phyloP scores from a whole-genome alignment of 345 rosid genomes.

The Heritiera fomes region DNA sequence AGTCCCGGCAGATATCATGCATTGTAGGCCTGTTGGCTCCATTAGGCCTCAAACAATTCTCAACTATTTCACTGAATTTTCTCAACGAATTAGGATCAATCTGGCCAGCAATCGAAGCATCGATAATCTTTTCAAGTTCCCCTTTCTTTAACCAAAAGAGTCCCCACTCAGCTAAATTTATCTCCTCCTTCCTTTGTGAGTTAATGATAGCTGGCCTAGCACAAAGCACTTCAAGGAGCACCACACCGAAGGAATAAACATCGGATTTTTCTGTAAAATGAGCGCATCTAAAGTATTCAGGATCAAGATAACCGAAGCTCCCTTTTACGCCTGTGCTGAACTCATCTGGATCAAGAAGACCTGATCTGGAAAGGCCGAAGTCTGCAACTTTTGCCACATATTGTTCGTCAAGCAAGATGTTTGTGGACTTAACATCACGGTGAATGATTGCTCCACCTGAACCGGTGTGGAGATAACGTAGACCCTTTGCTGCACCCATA shows the following conservation, averaged over 20 bases:
- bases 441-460: constrained; percentile 44
- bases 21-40: constrained; percentile 54
- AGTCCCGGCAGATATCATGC: constrained; percentile 63
- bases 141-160: constrained; percentile 34
- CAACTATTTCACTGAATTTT: constrained; percentile 49
- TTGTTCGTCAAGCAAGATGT: constrained; percentile 50
- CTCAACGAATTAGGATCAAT: constrained; percentile 42
- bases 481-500: constrained; percentile 57
- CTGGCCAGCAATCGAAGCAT: constrained; percentile 35
- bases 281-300: constrained; percentile 47
- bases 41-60: constrained; percentile 57
- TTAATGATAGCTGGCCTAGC: constrained; percentile 47
- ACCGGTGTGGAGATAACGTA: constrained; percentile 55
- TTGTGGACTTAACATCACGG: constrained; percentile 61
- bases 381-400: constrained; percentile 57
- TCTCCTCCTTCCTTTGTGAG: constrained; percentile 36
- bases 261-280: constrained; percentile 58
- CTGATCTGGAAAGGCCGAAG: constrained; percentile 55
- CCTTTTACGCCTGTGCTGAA: constrained; percentile 49
- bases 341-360: constrained; percentile 34
- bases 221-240: constrained; percentile 55
- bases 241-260: constrained; percentile 58
- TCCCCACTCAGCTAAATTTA: constrained; percentile 59
- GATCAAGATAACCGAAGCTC: constrained; percentile 59
- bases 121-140: constrained; percentile 42